Conservation (phyloP, 208 protist species). For the Leishmania amazonensis region DNA sequence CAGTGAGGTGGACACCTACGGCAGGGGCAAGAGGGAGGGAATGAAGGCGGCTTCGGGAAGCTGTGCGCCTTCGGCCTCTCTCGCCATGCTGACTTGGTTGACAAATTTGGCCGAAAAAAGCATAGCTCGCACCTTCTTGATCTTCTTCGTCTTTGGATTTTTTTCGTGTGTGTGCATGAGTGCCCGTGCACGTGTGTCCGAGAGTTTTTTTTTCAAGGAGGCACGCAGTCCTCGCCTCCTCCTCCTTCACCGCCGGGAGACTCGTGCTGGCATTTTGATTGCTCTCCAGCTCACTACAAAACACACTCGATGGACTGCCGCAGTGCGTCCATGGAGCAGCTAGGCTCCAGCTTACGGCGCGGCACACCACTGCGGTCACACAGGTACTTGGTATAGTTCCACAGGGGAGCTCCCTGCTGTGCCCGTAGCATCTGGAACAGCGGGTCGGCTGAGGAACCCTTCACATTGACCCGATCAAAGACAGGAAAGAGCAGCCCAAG, state of each 20-base stretch:
- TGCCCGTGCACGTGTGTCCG: not conserved
- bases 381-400: slow-evolving; percentile 83
- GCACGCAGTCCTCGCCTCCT: not conserved
- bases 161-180: not conserved
- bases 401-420: slow-evolving; percentile 45
- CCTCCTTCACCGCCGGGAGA: not conserved
- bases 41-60: not conserved
- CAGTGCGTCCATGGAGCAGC: slow-evolving; percentile 22
- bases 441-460: slow-evolving; percentile 47
- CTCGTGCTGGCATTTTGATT: not conserved
- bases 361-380: slow-evolving; percentile 58
- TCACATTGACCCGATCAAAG: slow-evolving; percentile 66
- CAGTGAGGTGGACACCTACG: not conserved
- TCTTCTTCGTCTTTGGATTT: not conserved
- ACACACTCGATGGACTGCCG: slow-evolving; percentile 30
- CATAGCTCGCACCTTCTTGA: not conserved
- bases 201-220: not conserved
- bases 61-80: not conserved
- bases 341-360: slow-evolving; percentile 29
- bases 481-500: slow-evolving; percentile 47
- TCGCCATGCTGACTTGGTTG: not conserved
- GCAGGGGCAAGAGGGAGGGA: not conserved
- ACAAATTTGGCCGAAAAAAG: not conserved
- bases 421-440: slow-evolving; percentile 61
- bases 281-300: slow-evolving; percentile 7